These are phyloP conservation scores for Sextonia rubra DNA, from an alignment of 164 flowering plant genomes.

Conservation along the genomic window DNA sequence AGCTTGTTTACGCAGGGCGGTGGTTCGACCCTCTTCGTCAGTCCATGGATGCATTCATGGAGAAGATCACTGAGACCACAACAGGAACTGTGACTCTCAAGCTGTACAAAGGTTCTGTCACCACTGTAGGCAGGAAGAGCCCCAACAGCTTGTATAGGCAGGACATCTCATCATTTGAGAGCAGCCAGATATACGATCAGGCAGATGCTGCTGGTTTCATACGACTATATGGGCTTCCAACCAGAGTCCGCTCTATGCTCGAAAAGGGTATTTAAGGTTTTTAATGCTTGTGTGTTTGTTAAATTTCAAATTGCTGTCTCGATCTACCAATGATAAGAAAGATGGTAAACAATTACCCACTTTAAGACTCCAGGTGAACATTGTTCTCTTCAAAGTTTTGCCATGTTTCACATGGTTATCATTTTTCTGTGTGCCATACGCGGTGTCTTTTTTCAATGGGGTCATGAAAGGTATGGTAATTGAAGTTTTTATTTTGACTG, in stretches of 20 bases:
- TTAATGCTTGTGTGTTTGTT: no score
- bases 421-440: no score
- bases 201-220: constrained; percentile 95
- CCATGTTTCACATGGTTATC: no score
- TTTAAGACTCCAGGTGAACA: no score
- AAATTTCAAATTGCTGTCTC: no score
- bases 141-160: constrained; percentile 73
- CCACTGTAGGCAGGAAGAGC: constrained; percentile 54
- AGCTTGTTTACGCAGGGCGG: constrained; percentile 89
- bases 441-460: no score
- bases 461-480: no score
- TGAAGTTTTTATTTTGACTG: no score
- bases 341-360: no score
- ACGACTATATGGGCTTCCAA: constrained; percentile 79
- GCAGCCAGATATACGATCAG: constrained; percentile 68
- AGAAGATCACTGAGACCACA: constrained; percentile 69
- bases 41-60: constrained; percentile 86
- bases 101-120: constrained; percentile 81
- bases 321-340: no score
- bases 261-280: constrained; percentile 46
- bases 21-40: constrained; percentile 95
- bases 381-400: no score
- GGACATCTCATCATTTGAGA: constrained; percentile 86
- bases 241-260: constrained; percentile 85
- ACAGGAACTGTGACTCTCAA: constrained; percentile 81